phyloP scores from a whole-genome alignment of 148 eudicot genomes.

The Oxyria digyna region DNA sequence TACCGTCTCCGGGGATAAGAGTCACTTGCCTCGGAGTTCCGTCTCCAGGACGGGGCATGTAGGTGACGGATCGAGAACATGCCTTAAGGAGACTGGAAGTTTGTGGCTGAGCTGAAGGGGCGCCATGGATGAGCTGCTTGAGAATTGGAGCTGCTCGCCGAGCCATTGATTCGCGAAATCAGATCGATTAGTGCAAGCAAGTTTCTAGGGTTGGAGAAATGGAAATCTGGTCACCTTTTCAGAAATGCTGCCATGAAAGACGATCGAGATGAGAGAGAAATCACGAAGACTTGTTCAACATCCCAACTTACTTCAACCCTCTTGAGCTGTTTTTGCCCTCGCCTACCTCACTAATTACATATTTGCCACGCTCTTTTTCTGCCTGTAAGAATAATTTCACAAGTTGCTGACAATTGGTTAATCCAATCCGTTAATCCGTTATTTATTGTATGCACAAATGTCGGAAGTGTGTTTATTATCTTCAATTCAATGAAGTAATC shows the following conservation, averaged over 20 bases:
- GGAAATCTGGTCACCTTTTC: neutral
- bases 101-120: neutral
- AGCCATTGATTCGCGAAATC: conserved; percentile 20
- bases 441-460: too few species aligned
- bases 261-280: conserved; percentile 1
- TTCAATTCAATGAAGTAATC: too few species aligned
- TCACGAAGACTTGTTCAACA: neutral
- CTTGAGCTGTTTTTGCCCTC: neutral
- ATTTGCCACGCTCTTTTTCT: neutral
- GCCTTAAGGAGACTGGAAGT: conserved; percentile 6
- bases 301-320: neutral
- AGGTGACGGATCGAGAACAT: conserved; percentile 21
- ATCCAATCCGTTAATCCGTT: too few species aligned
- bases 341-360: neutral
- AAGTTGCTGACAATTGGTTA: too few species aligned
- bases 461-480: too few species aligned
- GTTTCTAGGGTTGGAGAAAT: neutral
- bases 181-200: neutral
- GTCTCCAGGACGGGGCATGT: conserved; percentile 38
- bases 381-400: neutral
- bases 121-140: conserved; percentile 13
- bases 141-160: conserved; percentile 16
- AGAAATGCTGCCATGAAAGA: conserved; percentile 2
- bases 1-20: conserved; percentile 32
- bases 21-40: conserved; percentile 26